These are phyloP conservation scores for Colletotrichum sp. DNA, from an alignment of 2,329 filamentous ascomycete species.

Conservation along the genomic window DNA sequence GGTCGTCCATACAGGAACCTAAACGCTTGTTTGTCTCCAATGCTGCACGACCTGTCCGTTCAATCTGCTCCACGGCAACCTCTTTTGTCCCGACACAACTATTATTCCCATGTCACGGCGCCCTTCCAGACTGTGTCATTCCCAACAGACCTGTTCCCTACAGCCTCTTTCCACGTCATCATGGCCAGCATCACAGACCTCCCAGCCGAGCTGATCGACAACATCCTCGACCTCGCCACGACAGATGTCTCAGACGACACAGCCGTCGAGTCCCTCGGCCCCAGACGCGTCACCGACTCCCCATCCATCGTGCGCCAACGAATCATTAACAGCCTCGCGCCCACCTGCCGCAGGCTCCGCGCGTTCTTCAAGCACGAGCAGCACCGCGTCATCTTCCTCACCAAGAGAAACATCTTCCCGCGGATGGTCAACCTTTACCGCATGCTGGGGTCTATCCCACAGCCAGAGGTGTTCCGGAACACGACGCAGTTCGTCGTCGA, in stretches of 20 bases:
- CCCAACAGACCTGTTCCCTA: neutral
- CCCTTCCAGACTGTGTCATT: rapidly evolving
- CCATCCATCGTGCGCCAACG: neutral
- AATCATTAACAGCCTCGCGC: neutral
- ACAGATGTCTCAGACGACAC: neutral
- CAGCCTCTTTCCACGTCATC: neutral
- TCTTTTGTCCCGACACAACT: neutral
- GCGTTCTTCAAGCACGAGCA: rapidly evolving
- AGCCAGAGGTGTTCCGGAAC: neutral
- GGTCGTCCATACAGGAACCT: neutral
- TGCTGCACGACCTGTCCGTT: neutral
- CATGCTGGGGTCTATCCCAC: neutral
- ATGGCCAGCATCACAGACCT: neutral
- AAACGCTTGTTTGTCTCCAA: neutral
- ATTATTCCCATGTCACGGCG: neutral
- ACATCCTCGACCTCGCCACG: neutral
- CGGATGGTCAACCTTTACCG: neutral
- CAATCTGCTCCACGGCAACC: neutral
- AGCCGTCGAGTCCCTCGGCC: neutral
- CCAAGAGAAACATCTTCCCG: neutral
- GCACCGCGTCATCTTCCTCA: neutral
- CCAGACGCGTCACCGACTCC: neutral
- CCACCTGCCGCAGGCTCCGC: neutral
- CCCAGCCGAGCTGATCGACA: neutral
- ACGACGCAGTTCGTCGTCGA: neutral